Percentiles rank a stretch among this genome's conserved stretches.
phyloP scores from a whole-genome alignment of 192 early-diverging fungal genomes.

The Linnemannia exigua region DNA sequence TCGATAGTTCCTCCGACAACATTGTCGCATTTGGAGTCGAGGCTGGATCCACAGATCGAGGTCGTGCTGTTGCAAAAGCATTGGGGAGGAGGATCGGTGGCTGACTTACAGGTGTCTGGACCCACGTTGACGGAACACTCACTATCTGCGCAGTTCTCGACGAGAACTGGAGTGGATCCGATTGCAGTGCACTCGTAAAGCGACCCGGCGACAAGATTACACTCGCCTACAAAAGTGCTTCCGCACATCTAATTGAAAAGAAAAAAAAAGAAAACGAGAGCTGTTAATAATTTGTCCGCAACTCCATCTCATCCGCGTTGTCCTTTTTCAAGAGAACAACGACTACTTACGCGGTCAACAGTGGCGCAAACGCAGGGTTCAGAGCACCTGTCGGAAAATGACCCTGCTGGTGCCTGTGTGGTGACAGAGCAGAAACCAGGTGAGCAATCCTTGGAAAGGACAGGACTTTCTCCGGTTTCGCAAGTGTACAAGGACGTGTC shows the following conservation, averaged over 20 bases:
- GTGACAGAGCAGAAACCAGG: not conserved
- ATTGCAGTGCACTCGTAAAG: not conserved
- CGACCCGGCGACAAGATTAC: not conserved
- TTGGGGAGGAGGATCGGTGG: not conserved
- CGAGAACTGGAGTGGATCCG: not conserved
- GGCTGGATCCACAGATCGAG: not conserved
- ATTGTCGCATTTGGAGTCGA: not conserved
- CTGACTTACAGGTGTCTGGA: no score
- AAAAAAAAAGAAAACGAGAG: no score
- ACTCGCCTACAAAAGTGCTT: not conserved
- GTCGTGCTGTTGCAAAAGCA: not conserved
- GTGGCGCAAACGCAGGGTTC: no score
- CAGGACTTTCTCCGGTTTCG: not conserved
- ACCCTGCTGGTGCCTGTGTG: not conserved
- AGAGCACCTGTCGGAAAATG: no score
- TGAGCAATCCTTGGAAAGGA: not conserved
- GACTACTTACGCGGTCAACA: no score
- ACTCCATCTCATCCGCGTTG: no score
- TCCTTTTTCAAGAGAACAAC: no score
- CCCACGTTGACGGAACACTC: not conserved
- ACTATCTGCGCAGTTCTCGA: not conserved
- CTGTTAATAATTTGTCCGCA: no score
- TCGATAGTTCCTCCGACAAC: not conserved
- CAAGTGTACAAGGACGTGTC: constrained; percentile 1
- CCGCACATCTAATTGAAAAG: constrained; percentile 1